Conservation (phyloP, 129 eudicot genomes). For the Artemisia tridentata region DNA sequence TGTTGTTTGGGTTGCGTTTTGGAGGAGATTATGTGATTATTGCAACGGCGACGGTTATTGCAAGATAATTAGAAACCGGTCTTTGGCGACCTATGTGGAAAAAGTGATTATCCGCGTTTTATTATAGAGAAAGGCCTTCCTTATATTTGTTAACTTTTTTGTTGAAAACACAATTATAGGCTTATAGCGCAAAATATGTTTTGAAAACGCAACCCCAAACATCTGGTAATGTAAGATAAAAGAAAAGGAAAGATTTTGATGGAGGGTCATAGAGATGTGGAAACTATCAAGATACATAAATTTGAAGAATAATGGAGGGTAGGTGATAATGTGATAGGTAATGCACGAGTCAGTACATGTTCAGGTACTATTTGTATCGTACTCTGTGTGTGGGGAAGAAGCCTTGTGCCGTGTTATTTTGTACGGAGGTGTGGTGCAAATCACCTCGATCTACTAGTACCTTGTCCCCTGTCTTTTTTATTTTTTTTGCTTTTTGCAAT, state of each 20-base stretch:
- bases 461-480: not conserved
- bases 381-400: conserved; percentile 23
- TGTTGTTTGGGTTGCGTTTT: no score
- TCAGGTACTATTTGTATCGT: conserved; percentile 7
- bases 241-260: not conserved
- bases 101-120: no score
- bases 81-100: no score
- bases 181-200: no score
- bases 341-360: conserved; percentile 17
- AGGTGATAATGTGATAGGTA: not conserved
- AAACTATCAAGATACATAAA: not conserved
- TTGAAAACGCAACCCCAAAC: no score
- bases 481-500: not conserved
- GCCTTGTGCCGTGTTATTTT: conserved; percentile 21
- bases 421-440: conserved; percentile 13
- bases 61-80: no score
- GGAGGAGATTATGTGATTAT: no score
- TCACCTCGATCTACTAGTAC: not conserved
- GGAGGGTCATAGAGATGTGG: not conserved
- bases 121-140: no score
- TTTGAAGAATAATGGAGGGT: not conserved
- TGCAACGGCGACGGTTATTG: no score
- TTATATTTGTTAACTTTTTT: no score
- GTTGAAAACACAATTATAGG: not conserved
- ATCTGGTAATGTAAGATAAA: no score